Percentiles rank a stretch among this genome's conserved stretches.
Conservation (phyloP, 2,329 filamentous ascomycete species). For the Lachnellula subtilissima region DNA sequence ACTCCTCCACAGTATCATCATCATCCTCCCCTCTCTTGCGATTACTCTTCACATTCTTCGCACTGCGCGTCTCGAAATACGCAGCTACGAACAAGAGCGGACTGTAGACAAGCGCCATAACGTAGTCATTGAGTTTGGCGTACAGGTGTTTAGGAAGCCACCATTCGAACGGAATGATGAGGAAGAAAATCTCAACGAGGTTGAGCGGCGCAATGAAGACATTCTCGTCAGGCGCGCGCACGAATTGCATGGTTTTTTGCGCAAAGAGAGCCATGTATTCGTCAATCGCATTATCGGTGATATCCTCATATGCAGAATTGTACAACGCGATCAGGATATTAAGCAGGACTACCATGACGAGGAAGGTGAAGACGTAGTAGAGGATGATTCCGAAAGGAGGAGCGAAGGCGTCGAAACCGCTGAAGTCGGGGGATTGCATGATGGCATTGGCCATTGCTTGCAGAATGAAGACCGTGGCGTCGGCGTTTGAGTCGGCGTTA, state of each 20-base stretch:
- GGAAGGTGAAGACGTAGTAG: constrained; percentile 97
- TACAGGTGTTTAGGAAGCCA: constrained; percentile 77
- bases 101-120: constrained; percentile 83
- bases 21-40: constrained; percentile 78
- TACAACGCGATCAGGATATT: constrained; percentile 97
- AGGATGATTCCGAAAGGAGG: constrained; percentile 91
- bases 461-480: constrained; percentile 68
- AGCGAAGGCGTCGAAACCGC: constrained; percentile 81
- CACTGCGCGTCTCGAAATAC: constrained; percentile 61
- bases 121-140: constrained; percentile 76
- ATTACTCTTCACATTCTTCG: constrained; percentile 65
- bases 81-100: constrained; percentile 79
- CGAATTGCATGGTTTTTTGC: constrained; percentile 94
- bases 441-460: constrained; percentile 84
- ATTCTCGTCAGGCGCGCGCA: constrained; percentile 94
- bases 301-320: constrained; percentile 89
- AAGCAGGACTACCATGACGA: constrained; percentile 89
- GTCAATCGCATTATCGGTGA: constrained; percentile 79
- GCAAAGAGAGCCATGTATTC: constrained; percentile 92
- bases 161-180: constrained; percentile 86
- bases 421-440: constrained; percentile 88
- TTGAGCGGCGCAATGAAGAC: constrained; percentile 97
- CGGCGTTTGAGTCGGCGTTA: constrained; percentile 66
- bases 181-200: constrained; percentile 76
- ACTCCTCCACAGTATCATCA: constrained; percentile 84